Evolutionary conservation across 2,329 filamentous ascomycete genomes (phyloP).

Genomic region (Pseudogymnoascus destructans): DNA sequence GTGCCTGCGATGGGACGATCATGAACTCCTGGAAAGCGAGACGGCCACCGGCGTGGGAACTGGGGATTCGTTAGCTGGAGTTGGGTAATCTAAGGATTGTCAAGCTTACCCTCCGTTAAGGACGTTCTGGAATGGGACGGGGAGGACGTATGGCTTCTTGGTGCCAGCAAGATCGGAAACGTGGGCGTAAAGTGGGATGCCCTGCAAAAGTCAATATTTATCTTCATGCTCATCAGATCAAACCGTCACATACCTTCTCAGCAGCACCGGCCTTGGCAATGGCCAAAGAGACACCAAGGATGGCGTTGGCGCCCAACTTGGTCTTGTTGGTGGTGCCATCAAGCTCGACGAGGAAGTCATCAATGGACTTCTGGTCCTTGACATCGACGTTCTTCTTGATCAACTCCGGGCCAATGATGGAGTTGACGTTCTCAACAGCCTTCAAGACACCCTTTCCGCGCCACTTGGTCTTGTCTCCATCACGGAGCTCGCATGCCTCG

Average conservation of each 20-base stretch:
- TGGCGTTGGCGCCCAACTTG: slow-evolving; percentile 79
- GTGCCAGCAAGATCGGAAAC: slow-evolving; percentile 77
- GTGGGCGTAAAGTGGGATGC: slow-evolving; percentile 75
- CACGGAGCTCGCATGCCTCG: slow-evolving; percentile 82
- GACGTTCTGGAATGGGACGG: slow-evolving; percentile 89
- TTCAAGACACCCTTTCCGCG: slow-evolving; percentile 76
- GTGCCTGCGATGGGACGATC: slow-evolving; percentile 77
- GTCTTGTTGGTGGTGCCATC: slow-evolving; percentile 79
- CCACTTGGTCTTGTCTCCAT: slow-evolving; percentile 80
- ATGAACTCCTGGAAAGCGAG: slow-evolving; percentile 95
- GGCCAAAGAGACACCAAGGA: slow-evolving; percentile 72
- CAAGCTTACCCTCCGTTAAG: slow-evolving; percentile 51
- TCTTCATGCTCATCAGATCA: slow-evolving; percentile 12
- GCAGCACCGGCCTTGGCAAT: slow-evolving; percentile 81
- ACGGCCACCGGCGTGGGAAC: slow-evolving; percentile 94
- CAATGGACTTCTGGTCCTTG: slow-evolving; percentile 74
- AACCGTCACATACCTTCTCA: slow-evolving; percentile 49
- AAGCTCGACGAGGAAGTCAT: slow-evolving; percentile 74
- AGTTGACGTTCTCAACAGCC: slow-evolving; percentile 78
- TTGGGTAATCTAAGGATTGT: slow-evolving; percentile 19
- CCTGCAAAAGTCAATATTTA: slow-evolving; percentile 29
- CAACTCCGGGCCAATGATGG: slow-evolving; percentile 62
- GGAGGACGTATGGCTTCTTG: slow-evolving; percentile 84
- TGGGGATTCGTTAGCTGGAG: slow-evolving; percentile 25
- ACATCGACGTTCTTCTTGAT: slow-evolving; percentile 75